phyloP scores from a whole-genome alignment of 345 rosid species.

The Eucalyptus polyanthemos region DNA sequence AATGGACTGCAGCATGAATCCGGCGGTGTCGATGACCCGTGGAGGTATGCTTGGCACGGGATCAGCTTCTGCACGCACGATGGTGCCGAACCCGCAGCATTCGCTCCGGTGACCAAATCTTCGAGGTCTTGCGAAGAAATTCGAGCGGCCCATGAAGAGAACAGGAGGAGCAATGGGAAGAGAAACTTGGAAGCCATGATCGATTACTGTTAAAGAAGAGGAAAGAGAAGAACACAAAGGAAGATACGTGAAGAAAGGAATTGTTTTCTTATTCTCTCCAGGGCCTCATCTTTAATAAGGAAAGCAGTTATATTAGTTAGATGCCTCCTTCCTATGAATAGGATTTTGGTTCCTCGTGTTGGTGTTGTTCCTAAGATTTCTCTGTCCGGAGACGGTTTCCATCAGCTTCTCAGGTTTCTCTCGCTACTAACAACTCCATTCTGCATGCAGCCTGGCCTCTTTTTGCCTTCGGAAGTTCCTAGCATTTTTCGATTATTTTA shows the following conservation, averaged over 20 bases:
- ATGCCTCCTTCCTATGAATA: not conserved
- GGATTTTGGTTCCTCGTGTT: not conserved
- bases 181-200: not conserved
- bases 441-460: not conserved
- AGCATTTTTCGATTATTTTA: not conserved
- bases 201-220: not conserved
- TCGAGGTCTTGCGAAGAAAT: not conserved
- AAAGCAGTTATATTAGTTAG: not conserved
- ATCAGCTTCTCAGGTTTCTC: not conserved
- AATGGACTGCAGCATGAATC: constrained; percentile 38
- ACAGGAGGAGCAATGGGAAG: not conserved
- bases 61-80: constrained; percentile 23
- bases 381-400: not conserved
- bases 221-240: not conserved
- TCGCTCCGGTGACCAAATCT: not conserved
- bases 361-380: not conserved
- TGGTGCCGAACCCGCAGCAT: not conserved
- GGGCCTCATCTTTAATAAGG: not conserved
- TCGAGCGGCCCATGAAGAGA: not conserved
- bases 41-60: constrained; percentile 29
- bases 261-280: not conserved
- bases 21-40: constrained; percentile 6
- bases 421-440: not conserved
- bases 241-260: not conserved
- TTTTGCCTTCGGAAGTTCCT: not conserved